Conservation (phyloP, 2,329 filamentous ascomycete species). For the Aspergillus sp. region DNA sequence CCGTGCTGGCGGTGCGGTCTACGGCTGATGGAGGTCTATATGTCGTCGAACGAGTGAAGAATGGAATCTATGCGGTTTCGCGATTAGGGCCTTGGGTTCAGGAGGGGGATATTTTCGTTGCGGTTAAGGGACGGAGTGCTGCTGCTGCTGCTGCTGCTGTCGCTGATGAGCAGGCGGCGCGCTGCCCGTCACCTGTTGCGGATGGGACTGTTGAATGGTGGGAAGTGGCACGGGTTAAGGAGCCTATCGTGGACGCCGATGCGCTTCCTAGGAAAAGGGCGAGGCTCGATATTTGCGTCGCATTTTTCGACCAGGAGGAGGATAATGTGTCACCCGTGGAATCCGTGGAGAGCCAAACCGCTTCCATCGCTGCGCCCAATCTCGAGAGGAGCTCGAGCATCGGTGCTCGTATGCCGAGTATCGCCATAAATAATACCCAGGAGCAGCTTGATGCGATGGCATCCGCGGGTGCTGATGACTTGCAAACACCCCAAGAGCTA, state of each 20-base stretch:
- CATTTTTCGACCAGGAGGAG: slow-evolving; percentile 17
- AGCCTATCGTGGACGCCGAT: slow-evolving; percentile 16
- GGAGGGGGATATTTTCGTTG: slow-evolving; percentile 34
- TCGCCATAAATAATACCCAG: slow-evolving; percentile 12
- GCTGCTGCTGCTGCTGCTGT: slow-evolving; percentile 1
- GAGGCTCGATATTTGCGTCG: slow-evolving; percentile 23
- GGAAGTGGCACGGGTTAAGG: slow-evolving; percentile 27
- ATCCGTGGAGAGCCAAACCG: slow-evolving; percentile 10
- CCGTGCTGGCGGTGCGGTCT: slow-evolving; percentile 29
- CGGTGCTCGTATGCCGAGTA: slow-evolving; percentile 4
- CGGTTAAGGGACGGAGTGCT: slow-evolving; percentile 26
- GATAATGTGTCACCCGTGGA: slow-evolving; percentile 15
- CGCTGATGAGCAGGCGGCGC: slow-evolving; percentile 1
- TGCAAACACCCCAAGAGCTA: slow-evolving; percentile 29
- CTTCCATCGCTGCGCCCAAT: slow-evolving; percentile 9
- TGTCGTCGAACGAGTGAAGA: slow-evolving; percentile 34
- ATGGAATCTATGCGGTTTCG: slow-evolving; percentile 34
- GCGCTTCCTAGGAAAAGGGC: slow-evolving; percentile 14
- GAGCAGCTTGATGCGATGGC: slow-evolving; percentile 1
- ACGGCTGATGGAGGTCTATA: slow-evolving; percentile 26
- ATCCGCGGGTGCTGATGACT: slow-evolving; percentile 12
- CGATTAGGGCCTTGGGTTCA: slow-evolving; percentile 27
- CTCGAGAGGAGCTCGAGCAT: slow-evolving; percentile 10
- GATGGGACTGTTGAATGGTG: slow-evolving; percentile 25
- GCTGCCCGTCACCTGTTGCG: slow-evolving; percentile 1